These are phyloP conservation scores for Castanea crenata DNA, from an alignment of 306 rosid genomes.

Conservation along the genomic window DNA sequence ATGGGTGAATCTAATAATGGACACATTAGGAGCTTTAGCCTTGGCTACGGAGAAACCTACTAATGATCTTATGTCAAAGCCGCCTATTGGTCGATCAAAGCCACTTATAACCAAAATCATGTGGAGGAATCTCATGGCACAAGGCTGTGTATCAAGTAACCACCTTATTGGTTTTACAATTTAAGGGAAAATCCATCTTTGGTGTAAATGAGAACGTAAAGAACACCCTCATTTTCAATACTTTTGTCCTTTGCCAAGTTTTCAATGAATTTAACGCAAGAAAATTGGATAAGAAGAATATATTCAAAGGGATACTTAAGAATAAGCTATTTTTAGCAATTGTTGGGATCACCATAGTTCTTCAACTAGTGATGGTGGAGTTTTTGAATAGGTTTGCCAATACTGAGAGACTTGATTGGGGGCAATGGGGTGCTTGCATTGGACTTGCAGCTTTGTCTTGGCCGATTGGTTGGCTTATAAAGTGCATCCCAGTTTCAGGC, in stretches of 20 bases:
- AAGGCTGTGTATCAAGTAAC: constrained; percentile 28
- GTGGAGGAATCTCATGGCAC: constrained; percentile 32
- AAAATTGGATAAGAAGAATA: constrained; percentile 30
- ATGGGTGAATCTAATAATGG: constrained; percentile 35
- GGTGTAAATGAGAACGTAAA: constrained; percentile 21
- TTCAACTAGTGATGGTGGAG: constrained; percentile 29
- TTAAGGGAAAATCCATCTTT: constrained; percentile 23
- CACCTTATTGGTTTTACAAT: constrained; percentile 15
- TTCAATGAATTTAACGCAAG: constrained; percentile 31
- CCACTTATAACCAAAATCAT: constrained; percentile 24
- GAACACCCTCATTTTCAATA: constrained; percentile 27
- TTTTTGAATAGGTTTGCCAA: constrained; percentile 25
- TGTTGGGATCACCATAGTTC: constrained; percentile 14
- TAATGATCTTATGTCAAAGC: constrained; percentile 19
- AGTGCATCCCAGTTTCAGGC: constrained; percentile 17
- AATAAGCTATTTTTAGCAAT: constrained; percentile 26
- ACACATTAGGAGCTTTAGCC: constrained; percentile 35
- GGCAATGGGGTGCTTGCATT: constrained; percentile 26
- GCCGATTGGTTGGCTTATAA: constrained; percentile 30
- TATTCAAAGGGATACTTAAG: constrained; percentile 15
- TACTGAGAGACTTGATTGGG: constrained; percentile 23
- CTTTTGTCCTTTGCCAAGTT: constrained; percentile 27
- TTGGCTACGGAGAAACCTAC: constrained; percentile 23
- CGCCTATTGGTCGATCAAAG: constrained; percentile 11
- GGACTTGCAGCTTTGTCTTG: constrained; percentile 30